Conservation (phyloP, 139 green algal genomes). For the Deuterostichococcus epilithicus region DNA sequence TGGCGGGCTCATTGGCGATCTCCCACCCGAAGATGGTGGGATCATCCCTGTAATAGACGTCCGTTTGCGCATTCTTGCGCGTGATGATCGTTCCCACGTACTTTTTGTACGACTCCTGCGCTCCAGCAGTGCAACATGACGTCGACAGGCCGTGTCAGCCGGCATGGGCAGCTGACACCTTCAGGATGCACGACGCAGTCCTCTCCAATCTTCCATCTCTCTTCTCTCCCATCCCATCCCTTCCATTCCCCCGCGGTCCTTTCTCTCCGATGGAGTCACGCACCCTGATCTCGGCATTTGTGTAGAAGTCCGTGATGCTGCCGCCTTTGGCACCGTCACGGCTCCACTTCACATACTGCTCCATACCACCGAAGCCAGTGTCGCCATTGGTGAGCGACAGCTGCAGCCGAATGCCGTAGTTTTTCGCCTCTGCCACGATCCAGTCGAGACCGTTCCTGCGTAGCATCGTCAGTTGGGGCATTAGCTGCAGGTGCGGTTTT, state of each 20-base stretch:
- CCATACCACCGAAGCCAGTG: conserved; percentile 50
- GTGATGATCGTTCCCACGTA: conserved; percentile 9
- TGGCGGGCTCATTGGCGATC: conserved; percentile 35
- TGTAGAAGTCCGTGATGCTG: conserved; percentile 13
- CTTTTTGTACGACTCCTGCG: conserved; percentile 18
- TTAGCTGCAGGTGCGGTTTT: too few species aligned
- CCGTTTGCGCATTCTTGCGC: conserved; percentile 17
- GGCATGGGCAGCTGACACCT: not conserved
- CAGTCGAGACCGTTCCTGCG: conserved; percentile 41
- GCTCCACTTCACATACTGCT: conserved; percentile 47
- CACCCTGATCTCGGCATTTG: not conserved
- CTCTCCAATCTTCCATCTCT: not conserved
- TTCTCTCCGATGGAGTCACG: too few species aligned
- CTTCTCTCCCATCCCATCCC: too few species aligned
- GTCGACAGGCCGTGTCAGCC: too few species aligned
- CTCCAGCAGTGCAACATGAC: not conserved
- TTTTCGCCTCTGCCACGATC: conserved; percentile 27
- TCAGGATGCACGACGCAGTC: too few species aligned
- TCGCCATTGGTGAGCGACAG: conserved; percentile 56
- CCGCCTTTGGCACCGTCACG: conserved; percentile 4
- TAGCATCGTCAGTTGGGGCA: too few species aligned
- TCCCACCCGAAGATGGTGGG: conserved; percentile 43
- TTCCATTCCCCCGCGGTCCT: too few species aligned
- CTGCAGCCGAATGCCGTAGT: conserved; percentile 33
- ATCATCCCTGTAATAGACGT: conserved; percentile 25